Evolutionary conservation across 495 filamentous ascomycete genomes (phyloP).

Genomic region (Glarea lozoyensis): DNA sequence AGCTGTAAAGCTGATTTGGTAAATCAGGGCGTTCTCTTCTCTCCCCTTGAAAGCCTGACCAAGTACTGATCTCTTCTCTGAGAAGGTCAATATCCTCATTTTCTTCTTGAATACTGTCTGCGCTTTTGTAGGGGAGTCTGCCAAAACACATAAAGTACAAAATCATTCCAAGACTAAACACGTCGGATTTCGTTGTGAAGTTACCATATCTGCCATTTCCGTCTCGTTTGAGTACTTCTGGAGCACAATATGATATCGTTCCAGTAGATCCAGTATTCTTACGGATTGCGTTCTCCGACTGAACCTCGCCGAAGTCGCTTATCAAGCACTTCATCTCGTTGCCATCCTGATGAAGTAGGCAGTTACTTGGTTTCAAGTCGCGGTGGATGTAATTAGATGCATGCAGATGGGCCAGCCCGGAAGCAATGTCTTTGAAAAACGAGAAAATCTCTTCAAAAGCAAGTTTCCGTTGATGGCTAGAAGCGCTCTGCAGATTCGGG

Average conservation of each 20-base stretch:
- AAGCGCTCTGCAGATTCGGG: constrained; percentile 28
- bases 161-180: constrained; percentile 97
- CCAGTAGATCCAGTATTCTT: constrained; percentile 90
- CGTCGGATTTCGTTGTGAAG: constrained; percentile 91
- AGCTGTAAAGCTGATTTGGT: constrained; percentile 76
- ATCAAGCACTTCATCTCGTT: constrained; percentile 70
- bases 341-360: constrained; percentile 63
- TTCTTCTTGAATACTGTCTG: constrained; percentile 81
- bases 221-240: constrained; percentile 74
- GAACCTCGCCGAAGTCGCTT: constrained; percentile 95
- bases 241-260: constrained; percentile 95
- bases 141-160: constrained; percentile 96
- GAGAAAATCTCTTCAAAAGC: constrained; percentile 90
- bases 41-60: constrained; percentile 78
- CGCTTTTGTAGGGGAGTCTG: constrained; percentile 66
- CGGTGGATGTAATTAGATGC: constrained; percentile 92
- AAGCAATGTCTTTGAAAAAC: constrained; percentile 92
- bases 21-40: constrained; percentile 67
- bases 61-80: constrained; percentile 76
- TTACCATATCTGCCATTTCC: constrained; percentile 68
- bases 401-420: constrained; percentile 84
- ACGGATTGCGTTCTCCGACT: constrained; percentile 66
- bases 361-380: constrained; percentile 94
- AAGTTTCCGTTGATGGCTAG: constrained; percentile 50
- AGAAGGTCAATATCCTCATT: constrained; percentile 87